Base-by-base conservation (phyloP, 306 rosid genomes). In the Pterocarpus santalinus region DNA sequence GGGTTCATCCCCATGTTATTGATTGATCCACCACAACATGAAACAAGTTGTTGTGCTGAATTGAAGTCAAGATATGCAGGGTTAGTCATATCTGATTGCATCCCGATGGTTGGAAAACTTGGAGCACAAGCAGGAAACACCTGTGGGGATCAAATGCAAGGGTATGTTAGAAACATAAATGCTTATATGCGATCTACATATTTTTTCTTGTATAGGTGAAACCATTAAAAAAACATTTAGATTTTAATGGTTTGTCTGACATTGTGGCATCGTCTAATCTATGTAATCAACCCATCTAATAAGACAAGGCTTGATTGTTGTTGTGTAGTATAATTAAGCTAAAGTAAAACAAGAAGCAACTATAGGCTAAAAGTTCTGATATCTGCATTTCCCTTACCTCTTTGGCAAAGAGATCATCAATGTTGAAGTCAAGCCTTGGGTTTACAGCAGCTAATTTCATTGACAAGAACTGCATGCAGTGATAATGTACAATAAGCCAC, bases 381-480 rank as follows among this genome's bases (percentile, higher is more conserved):
- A 53, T 2, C 0, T n/a, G 28, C 56, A 51, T 49, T 79, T 80
- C 14, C 2, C 49, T 83, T 86, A 93, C 98, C 96, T 93, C 99
- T 93, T 93, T 93, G 46, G 87, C 67, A 76, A 95, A 87, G 62
- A 93, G 79, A 80, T 95, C 98, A 30, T 93, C 99, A 46, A 90
- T 74, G 88, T 95, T 91, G 89, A 91, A 83, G 79, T 95, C 98
- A 70, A 95, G 84, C 84, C 93, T 88, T 58, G 98, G 96, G 65
- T 95, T 95, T 28, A 91, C 96, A 75, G 99, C 86, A 46, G 98
- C 98, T 86, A 95, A 80, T 89, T 95, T 95, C 99, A 93, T 93
- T 28, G 99, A 95, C 88, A 95, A 82, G 88, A 93, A 93, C 99
- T 95, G 96, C 86, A 85, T 66, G 80, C 16, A 14, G 47, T 52